These are phyloP conservation scores for Fomes fomentarius DNA, from an alignment of 1,284 basidiomycete genomes.

Conservation along the genomic window DNA sequence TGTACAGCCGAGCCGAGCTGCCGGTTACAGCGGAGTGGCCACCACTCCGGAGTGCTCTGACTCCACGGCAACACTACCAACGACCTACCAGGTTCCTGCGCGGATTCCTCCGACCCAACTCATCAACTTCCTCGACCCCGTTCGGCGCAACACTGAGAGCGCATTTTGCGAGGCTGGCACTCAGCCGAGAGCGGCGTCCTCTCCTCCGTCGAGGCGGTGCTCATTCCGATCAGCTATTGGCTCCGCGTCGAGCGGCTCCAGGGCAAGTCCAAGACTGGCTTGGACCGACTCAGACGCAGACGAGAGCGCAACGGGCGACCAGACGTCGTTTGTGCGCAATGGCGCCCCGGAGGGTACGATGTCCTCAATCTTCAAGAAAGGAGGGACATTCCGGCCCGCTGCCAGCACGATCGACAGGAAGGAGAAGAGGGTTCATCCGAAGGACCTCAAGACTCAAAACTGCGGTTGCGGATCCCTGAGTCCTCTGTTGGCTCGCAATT, in stretches of 20 bases:
- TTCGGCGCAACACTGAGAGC: slow-evolving; percentile 89
- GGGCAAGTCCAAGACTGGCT: slow-evolving; percentile 44
- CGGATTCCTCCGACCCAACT: slow-evolving; percentile 94
- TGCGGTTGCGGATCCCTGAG: slow-evolving; percentile 77
- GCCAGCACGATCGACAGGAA: slow-evolving; percentile 63
- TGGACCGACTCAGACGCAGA: slow-evolving; percentile 44
- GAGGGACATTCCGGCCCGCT: slow-evolving; percentile 85
- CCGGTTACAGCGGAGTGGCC: too few species aligned
- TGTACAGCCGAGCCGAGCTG: too few species aligned
- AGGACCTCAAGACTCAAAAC: slow-evolving; percentile 91
- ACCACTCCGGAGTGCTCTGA: too few species aligned
- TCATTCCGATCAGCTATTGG: slow-evolving; percentile 89
- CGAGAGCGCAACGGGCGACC: slow-evolving; percentile 46
- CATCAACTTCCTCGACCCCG: slow-evolving; percentile 96
- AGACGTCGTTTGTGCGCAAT: slow-evolving; percentile 63
- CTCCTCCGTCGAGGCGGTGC: slow-evolving; percentile 85
- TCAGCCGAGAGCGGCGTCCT: slow-evolving; percentile 90
- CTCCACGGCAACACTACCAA: too few species aligned
- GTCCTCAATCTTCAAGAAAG: slow-evolving; percentile 77
- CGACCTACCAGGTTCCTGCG: too few species aligned
- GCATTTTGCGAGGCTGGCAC: slow-evolving; percentile 97
- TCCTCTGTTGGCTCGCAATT: too few species aligned
- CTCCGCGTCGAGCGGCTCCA: slow-evolving; percentile 64
- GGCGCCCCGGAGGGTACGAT: slow-evolving; percentile 83
- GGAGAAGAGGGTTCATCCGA: slow-evolving; percentile 82